Evolutionary conservation across 139 green algal species (phyloP).

Genomic region (Micromonas pusilla): DNA sequence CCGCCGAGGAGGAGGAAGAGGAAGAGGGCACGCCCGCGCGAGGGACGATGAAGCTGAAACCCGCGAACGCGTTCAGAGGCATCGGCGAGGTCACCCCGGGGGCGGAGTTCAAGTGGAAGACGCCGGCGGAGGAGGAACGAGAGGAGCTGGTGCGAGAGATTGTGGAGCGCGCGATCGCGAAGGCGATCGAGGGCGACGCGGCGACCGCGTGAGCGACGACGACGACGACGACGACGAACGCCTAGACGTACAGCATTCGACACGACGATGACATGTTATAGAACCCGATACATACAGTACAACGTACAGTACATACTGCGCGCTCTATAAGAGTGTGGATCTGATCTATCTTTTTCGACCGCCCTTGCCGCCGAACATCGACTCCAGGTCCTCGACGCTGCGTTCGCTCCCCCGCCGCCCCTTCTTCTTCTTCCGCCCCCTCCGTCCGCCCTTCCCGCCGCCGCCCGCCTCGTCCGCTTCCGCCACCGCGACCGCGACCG

Average conservation of each 20-base stretch:
- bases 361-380: slow-evolving; percentile 10
- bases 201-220: not conserved
- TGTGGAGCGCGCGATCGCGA: not conserved
- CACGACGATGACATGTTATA: no score
- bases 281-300: no score
- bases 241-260: no score
- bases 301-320: no score
- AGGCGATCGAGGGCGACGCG: not conserved
- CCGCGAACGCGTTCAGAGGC: not conserved
- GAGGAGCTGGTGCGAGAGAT: not conserved
- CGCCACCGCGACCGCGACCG: not conserved
- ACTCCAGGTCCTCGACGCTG: not conserved
- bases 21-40: not conserved
- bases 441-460: not conserved
- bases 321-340: no score
- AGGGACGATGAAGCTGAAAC: not conserved
- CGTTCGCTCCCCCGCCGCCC: not conserved
- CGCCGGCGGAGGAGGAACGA: not conserved
- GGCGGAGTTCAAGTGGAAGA: not conserved
- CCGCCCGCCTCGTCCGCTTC: not conserved
- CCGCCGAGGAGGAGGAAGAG: not conserved
- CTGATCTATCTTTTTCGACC: no score
- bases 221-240: no score
- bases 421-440: not conserved
- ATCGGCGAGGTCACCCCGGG: not conserved